Base-by-base conservation (phyloP, 2,329 filamentous ascomycete species). In the Septoria petroselini region DNA sequence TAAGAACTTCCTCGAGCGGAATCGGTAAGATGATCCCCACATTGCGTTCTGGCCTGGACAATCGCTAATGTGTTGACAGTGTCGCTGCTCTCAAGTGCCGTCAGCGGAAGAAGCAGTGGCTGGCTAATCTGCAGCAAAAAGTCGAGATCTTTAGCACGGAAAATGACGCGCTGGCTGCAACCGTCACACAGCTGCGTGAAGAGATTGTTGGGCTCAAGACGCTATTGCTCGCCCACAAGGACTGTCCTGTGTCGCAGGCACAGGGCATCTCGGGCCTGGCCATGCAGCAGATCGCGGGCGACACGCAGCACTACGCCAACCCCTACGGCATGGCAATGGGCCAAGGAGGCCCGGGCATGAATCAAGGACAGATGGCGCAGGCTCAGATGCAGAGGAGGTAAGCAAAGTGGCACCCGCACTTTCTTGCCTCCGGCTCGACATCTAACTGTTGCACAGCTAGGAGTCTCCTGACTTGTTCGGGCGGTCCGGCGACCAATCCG, bases 21-120 rank as follows among this genome's bases (percentile, higher is more conserved):
- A 98, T 70, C 84, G 91, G 91, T 95, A 82, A 63, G 82, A 73
- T 40, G 21, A 31, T n/a, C n/a, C n/a, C n/a, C n/a, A n/a, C n/a
- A n/a, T n/a, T n/a, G n/a, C n/a, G n/a, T n/a, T n/a, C n/a, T n/a
- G n/a, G n/a, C n/a, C n/a, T n/a, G n/a, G 34, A 38, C 7, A 7
- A 23, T 38, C 23, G 39, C 67, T 72, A 57, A 71, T 51, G 19
- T 33, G 23, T 5, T 23, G 18, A 17, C 58, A 96, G 93, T 67
- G 90, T 98, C 58, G 93, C 93, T 55, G 93, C 93, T 2, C 77
- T 98, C 52, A 98, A 98, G 68, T 98, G 93, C 71, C 86, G 93
- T 54, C 93, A 98, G 70, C 83, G 93, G 15, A 98, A 98, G 78
- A 98, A 98, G 78, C 93, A 97, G 68, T 98, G 93, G 93, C 80